Conservation (phyloP, 2,329 filamentous ascomycete species). For the Rutstroemia sp. region DNA sequence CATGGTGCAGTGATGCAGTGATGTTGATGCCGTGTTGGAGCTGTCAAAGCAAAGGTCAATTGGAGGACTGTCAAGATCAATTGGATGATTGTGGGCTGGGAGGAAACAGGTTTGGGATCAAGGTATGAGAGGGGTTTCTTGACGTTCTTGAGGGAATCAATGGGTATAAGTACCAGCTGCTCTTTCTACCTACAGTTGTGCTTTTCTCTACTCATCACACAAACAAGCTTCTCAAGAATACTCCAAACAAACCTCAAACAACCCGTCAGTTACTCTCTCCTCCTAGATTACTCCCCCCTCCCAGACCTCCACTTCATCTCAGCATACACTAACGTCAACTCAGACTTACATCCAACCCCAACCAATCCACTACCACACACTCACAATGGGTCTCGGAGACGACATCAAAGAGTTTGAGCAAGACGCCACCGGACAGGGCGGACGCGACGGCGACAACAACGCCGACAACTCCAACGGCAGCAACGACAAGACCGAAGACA, state of each 20-base stretch:
- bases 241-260: neutral
- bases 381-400: constrained; percentile 24
- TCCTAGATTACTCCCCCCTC: no score
- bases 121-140: no score
- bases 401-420: constrained; percentile 28
- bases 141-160: no score
- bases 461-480: constrained; percentile 23
- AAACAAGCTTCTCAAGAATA: neutral
- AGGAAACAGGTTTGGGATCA: no score
- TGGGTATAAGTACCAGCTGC: no score
- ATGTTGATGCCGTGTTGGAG: no score
- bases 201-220: no score
- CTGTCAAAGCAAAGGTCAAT: no score
- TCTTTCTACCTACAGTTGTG: no score
- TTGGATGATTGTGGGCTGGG: no score
- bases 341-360: neutral
- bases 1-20: no score
- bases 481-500: constrained; percentile 29
- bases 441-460: constrained; percentile 30
- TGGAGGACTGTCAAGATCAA: no score
- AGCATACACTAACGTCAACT: neutral
- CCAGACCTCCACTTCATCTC: neutral
- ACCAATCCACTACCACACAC: neutral
- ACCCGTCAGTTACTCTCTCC: neutral
- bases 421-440: constrained; percentile 26